Conservation (phyloP, 805 yeast genomes). For the Yamadazyma ubonensis region DNA sequence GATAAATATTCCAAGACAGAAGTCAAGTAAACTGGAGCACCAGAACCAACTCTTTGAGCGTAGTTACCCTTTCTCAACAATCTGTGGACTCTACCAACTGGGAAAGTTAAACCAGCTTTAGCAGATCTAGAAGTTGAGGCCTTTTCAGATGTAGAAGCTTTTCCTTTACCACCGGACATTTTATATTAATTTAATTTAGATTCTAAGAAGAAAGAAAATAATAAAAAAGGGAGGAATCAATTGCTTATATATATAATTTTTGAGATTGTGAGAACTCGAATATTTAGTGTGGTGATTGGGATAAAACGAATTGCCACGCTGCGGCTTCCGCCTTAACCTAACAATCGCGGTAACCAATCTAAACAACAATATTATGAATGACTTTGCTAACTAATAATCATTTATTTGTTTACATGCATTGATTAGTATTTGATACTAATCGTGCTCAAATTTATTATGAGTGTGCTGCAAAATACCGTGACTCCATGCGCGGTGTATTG, state of each 20-base stretch:
- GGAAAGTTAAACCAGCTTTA: slow-evolving; percentile 98
- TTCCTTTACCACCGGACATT: slow-evolving; percentile 87
- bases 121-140: slow-evolving; percentile 98
- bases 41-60: slow-evolving; percentile 98
- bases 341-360: not conserved
- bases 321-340: not conserved
- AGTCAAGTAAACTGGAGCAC: slow-evolving; percentile 97
- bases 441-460: not conserved
- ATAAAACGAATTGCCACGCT: not conserved
- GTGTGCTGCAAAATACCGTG: not conserved
- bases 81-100: slow-evolving; percentile 99
- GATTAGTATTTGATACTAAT: not conserved
- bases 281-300: not conserved
- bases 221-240: slow-evolving; percentile 8
- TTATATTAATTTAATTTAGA: slow-evolving; percentile 21
- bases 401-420: not conserved
- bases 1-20: slow-evolving; percentile 96
- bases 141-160: slow-evolving; percentile 93
- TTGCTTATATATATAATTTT: slow-evolving; percentile 7
- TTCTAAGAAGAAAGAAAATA: slow-evolving; percentile 3
- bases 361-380: not conserved
- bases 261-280: slow-evolving; percentile 1
- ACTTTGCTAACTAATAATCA: too few relatives aligned
- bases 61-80: slow-evolving; percentile 95
- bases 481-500: not conserved